Percentiles rank a stretch among this genome's conserved stretches.
These are phyloP conservation scores for Ophiosphaerella narmari DNA, from an alignment of 2,329 filamentous ascomycete genomes.

Conservation along the genomic window DNA sequence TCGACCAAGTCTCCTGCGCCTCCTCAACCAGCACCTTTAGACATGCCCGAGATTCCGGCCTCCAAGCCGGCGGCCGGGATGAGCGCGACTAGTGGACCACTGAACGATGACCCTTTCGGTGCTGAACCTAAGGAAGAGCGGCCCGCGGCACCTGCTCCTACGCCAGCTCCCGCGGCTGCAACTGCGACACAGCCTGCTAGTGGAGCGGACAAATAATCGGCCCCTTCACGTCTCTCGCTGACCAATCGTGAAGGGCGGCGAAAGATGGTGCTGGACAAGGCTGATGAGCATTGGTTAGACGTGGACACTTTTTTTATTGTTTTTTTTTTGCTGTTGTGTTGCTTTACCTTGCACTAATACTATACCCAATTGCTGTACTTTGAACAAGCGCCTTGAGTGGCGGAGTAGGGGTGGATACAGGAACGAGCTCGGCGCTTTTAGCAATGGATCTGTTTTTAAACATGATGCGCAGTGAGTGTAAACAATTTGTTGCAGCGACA, in stretches of 20 bases:
- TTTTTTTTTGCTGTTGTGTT: background rate
- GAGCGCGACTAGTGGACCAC: constrained; percentile 46
- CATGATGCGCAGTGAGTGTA: no score
- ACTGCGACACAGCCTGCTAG: constrained; percentile 6
- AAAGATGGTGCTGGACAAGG: no score
- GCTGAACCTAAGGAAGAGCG: constrained; percentile 25
- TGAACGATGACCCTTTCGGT: constrained; percentile 39
- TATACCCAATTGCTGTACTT: constrained; percentile 39
- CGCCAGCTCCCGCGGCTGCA: constrained; percentile 14
- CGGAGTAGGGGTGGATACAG: background rate
- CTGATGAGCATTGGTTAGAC: no score
- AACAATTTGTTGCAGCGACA: no score
- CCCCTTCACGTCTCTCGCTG: no score
- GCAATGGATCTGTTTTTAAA: background rate
- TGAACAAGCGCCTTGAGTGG: constrained; percentile 17
- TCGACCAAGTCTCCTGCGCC: constrained; percentile 20
- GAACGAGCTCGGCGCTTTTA: background rate
- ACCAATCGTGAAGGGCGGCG: no score
- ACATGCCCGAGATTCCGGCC: constrained; percentile 29
- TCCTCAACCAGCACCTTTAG: constrained; percentile 15
- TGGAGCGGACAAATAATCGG: constrained; percentile 21
- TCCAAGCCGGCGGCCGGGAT: constrained; percentile 41
- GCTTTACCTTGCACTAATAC: constrained; percentile 34
- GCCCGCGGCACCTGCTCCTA: constrained; percentile 14
- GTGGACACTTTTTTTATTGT: no score